These are phyloP conservation scores for Candida labiduridarum DNA, from an alignment of 1,139 yeast species.

Conservation along the genomic window DNA sequence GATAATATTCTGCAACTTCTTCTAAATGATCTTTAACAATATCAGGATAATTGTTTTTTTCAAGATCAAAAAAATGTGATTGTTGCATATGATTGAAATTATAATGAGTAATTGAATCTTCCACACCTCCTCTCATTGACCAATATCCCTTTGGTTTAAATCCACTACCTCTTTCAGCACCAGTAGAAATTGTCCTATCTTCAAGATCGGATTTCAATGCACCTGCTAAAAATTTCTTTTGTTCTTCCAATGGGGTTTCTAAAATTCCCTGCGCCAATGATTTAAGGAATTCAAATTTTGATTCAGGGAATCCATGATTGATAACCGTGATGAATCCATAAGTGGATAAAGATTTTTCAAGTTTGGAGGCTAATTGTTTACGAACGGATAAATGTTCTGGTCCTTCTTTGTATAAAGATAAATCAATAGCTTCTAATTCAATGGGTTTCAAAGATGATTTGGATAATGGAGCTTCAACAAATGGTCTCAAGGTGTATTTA, in stretches of 20 bases:
- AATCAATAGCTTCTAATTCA: conserved; percentile 38
- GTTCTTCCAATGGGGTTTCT: conserved; percentile 45
- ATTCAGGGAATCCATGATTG: conserved; percentile 37
- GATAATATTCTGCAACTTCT: conserved; percentile 30
- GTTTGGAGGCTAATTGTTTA: conserved; percentile 29
- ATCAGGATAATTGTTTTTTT: conserved; percentile 28
- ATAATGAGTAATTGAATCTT: conserved; percentile 31
- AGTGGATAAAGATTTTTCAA: conserved; percentile 41
- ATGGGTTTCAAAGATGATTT: conserved; percentile 24
- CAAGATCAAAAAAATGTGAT: conserved; percentile 22
- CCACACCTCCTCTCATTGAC: conserved; percentile 35
- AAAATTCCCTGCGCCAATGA: conserved; percentile 40
- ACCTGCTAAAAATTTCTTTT: conserved; percentile 37
- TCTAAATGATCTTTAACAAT: conserved; percentile 28
- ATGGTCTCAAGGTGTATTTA: conserved; percentile 36
- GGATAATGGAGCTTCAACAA: conserved; percentile 28
- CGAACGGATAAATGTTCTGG: conserved; percentile 28
- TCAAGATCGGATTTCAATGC: conserved; percentile 34
- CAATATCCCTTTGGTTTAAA: conserved; percentile 35
- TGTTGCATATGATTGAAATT: conserved; percentile 30
- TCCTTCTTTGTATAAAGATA: conserved; percentile 37
- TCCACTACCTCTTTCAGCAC: conserved; percentile 34
- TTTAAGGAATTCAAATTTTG: conserved; percentile 31
- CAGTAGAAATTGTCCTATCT: conserved; percentile 30
- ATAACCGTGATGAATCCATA: conserved; percentile 48